phyloP scores from a whole-genome alignment of 228 moss, liverwort and hornwort genomes.

The Sphagnum magellanicum region DNA sequence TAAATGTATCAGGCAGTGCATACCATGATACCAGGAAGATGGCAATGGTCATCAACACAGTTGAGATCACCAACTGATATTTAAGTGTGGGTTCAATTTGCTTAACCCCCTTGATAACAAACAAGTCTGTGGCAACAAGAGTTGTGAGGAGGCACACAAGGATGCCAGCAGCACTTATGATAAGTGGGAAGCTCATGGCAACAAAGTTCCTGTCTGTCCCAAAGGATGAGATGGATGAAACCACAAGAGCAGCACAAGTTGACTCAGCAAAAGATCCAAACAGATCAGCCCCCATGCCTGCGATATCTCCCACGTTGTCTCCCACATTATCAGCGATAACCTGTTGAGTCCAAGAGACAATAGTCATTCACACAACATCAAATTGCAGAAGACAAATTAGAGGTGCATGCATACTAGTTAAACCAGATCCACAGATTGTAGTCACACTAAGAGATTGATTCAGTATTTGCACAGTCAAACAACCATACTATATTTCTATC shows the following conservation, averaged over 20 bases:
- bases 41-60: conserved; percentile 59
- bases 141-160: conserved; percentile 76
- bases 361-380: no score
- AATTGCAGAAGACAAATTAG: no score
- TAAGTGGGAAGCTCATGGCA: conserved; percentile 80
- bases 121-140: conserved; percentile 68
- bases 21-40: conserved; percentile 46
- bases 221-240: conserved; percentile 84
- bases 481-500: no score
- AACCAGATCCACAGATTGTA: no score
- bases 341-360: conserved; percentile 6
- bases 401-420: no score
- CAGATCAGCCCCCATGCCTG: conserved; percentile 93
- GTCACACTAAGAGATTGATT: no score
- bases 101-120: conserved; percentile 44
- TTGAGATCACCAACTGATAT: conserved; percentile 72
- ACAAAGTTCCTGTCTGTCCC: conserved; percentile 72
- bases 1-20: conserved; percentile 46
- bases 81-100: conserved; percentile 79
- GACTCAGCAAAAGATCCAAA: conserved; percentile 96
- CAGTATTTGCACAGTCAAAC: no score
- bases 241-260: conserved; percentile 78
- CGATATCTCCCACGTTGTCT: conserved; percentile 93
- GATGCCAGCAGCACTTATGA: conserved; percentile 81
- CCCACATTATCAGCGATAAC: conserved; percentile 94